phyloP scores from a whole-genome alignment of 148 eudicot genomes.

The Rhododendron vialii region DNA sequence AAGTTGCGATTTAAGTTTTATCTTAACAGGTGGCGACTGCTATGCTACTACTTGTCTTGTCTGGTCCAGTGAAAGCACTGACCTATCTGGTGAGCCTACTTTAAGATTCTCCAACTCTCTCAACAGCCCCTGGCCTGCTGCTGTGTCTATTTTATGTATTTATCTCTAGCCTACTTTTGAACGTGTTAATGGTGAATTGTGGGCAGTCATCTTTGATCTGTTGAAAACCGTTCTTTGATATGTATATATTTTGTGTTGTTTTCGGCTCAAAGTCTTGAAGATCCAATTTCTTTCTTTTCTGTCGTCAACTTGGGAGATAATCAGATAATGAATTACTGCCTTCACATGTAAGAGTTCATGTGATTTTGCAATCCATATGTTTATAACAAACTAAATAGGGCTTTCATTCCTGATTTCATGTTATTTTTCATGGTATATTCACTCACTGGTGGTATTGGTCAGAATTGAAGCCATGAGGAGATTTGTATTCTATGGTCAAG shows the following conservation, averaged over 20 bases:
- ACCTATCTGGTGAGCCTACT: slow-evolving; percentile 60
- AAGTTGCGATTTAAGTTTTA: not conserved
- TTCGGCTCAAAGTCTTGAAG: not conserved
- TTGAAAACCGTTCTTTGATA: not conserved
- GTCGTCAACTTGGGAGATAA: not conserved
- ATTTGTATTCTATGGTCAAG: not conserved
- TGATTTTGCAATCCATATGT: not conserved
- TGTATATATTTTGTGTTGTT: not conserved
- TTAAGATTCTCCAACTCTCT: not conserved
- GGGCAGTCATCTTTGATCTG: not conserved
- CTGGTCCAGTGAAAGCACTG: slow-evolving; percentile 89
- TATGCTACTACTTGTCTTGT: slow-evolving; percentile 66
- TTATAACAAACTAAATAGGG: not conserved
- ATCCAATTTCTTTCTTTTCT: not conserved
- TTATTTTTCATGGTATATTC: not conserved
- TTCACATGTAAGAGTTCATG: not conserved
- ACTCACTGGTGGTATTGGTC: not conserved
- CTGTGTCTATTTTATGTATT: not conserved
- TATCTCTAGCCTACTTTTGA: not conserved
- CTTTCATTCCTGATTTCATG: not conserved
- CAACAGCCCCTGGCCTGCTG: not conserved
- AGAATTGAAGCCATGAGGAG: not conserved
- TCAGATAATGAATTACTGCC: not conserved
- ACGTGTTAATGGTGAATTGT: not conserved
- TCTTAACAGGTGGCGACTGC: slow-evolving; percentile 70